Evolutionary conservation across 768 basidiomycete genomes (phyloP), one percentile per base, ranked within the genome.

Genomic region (Psilocybe sp.): DNA sequence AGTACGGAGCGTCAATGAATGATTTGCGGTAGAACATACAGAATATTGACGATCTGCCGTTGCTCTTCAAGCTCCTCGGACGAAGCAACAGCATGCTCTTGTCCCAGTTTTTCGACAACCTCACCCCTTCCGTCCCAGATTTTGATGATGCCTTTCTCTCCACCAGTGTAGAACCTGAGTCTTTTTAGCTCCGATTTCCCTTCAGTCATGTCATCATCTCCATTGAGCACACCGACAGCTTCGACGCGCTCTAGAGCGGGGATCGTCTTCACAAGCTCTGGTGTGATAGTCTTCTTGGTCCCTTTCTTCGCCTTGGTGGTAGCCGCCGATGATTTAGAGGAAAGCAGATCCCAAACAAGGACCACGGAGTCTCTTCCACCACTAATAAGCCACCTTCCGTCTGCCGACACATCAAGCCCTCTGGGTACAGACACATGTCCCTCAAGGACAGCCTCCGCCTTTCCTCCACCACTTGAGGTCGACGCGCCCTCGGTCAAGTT

Each of bases 361-460:
- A 92, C 88, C 1, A 98, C 93, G 7, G 92, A 86, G 67, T 99
- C 97, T 50, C 97, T 75, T 20, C 95, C 96, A 13, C 92, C 95
- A 50, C 86, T 93, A 50, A 98, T 72, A 18, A 97, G 78, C 87
- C 89, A 95, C 61, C 83, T 82, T 11, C 95, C 96, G 63, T 98
- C 94, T 6, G 66, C 63, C 4, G 89, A 88, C 18, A 94, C 81
- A 59, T 89, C 92, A 35, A 98, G 75, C 6, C 92, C 94, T 49
- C 97, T 77, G 9, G 96, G 94, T 34, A 98, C 95, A 34, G 91
- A 94, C 37, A 90, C 89, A 66, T 99, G 97, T 0, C 95, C 97
- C 59, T 98, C 95, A 14, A 99, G 74, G n/a, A 95, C 77, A 10
- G 84, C 84, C 50, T 86, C 72, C 39, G 92, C 82, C 65, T 87